These are phyloP conservation scores for Populus ilicifolia DNA, from an alignment of 345 rosid genomes.

Conservation along the genomic window DNA sequence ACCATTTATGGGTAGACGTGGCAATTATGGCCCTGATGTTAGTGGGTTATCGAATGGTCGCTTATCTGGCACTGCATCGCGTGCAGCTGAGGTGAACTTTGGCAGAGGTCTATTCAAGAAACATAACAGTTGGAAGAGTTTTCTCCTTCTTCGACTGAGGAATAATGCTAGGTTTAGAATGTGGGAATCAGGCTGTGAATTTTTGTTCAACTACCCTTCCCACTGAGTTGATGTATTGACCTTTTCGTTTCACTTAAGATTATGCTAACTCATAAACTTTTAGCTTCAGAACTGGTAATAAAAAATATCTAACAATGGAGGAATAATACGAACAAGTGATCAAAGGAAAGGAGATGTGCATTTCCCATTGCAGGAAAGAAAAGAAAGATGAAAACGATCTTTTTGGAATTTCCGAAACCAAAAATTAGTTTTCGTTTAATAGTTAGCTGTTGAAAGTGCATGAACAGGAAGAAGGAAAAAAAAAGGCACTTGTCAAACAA, in stretches of 20 bases:
- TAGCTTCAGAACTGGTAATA: conserved; percentile 23
- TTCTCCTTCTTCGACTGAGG: conserved; percentile 39
- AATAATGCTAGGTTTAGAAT: conserved; percentile 43
- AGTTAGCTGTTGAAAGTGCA: conserved; percentile 23
- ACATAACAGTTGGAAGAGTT: conserved; percentile 22
- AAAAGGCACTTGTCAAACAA: conserved; percentile 13
- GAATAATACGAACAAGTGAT: not conserved
- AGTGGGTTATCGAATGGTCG: conserved; percentile 82
- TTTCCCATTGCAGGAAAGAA: conserved; percentile 29
- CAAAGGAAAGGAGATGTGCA: conserved; percentile 19
- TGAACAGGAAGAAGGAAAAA: conserved; percentile 12
- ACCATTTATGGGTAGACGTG: conserved; percentile 80
- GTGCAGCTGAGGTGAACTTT: conserved; percentile 51
- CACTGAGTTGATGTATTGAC: conserved; percentile 26
- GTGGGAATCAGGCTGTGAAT: conserved; percentile 30
- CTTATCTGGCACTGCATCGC: conserved; percentile 75
- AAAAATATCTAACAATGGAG: not conserved
- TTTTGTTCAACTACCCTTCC: conserved; percentile 28
- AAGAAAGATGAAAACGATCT: conserved; percentile 17
- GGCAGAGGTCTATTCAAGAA: conserved; percentile 2
- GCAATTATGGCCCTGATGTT: conserved; percentile 81
- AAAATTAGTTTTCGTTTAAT: not conserved
- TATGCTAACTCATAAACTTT: conserved; percentile 17
- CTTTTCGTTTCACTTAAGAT: conserved; percentile 15
- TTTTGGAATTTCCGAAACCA: conserved; percentile 25